A percentile compares a stretch with the other conserved stretches of the same genome.
These are phyloP conservation scores for Cytospora leucostoma DNA, from an alignment of 2,329 filamentous ascomycete species.

Conservation along the genomic window DNA sequence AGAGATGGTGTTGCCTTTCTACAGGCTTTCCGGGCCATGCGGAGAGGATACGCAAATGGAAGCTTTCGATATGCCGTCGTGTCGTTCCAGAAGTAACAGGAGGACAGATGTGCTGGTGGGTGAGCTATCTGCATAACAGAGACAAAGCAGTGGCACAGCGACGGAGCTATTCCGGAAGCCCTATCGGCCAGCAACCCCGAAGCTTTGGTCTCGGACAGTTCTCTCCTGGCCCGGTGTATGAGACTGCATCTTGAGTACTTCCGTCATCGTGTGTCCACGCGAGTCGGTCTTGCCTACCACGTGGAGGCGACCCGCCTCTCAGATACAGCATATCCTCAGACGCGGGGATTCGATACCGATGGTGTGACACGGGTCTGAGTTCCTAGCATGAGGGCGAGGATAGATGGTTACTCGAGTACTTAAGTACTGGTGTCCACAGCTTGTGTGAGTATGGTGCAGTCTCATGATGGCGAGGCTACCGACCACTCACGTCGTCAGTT, in stretches of 20 bases:
- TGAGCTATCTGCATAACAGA: neutral
- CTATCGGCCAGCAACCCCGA: neutral
- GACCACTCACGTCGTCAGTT: neutral
- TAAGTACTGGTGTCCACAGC: neutral
- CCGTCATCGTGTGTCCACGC: neutral
- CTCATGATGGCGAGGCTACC: neutral
- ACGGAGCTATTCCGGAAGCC: neutral
- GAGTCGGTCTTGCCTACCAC: neutral
- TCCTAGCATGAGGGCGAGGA: neutral
- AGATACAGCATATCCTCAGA: neutral
- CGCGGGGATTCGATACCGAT: neutral
- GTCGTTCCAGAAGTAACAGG: constrained; percentile 50
- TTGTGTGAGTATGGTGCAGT: neutral
- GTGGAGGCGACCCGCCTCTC: neutral
- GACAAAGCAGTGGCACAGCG: neutral
- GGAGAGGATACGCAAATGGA: constrained; percentile 59
- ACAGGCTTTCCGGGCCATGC: constrained; percentile 63
- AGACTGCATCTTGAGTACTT: neutral
- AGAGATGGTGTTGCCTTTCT: constrained; percentile 62
- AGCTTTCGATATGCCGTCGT: constrained; percentile 61
- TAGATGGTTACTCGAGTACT: neutral
- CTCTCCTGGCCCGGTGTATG: neutral
- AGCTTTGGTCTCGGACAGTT: neutral
- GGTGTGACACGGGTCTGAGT: neutral
- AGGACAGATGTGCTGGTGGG: neutral